Percentiles rank a stretch among this genome's conserved stretches.
These are phyloP conservation scores for Phytopythium montanum DNA, from an alignment of 352 stramenopile genomes.

Conservation along the genomic window DNA sequence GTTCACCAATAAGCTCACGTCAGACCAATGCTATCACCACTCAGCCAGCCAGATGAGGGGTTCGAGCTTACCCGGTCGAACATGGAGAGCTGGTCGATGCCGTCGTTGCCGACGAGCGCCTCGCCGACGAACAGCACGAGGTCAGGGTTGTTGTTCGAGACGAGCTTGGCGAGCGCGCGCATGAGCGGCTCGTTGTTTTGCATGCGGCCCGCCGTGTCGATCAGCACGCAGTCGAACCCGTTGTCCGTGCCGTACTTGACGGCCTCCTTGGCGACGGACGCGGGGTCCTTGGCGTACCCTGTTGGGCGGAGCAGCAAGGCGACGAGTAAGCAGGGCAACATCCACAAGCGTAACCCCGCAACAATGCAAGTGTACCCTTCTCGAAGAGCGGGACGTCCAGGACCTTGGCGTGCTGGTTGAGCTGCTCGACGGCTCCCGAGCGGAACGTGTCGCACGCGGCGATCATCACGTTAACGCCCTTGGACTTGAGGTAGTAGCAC, in stretches of 20 bases:
- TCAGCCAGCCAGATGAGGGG: background rate
- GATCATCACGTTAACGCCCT: slow-evolving; percentile 95
- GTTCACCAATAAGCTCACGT: slow-evolving; percentile 7
- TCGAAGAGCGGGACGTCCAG: slow-evolving; percentile 96
- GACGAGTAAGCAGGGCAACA: background rate
- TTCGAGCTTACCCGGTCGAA: slow-evolving; percentile 83
- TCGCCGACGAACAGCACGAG: slow-evolving; percentile 99
- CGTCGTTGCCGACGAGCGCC: slow-evolving; percentile 98
- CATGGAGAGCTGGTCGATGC: slow-evolving; percentile 97
- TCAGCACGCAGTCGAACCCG: slow-evolving; percentile 96
- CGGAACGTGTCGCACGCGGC: slow-evolving; percentile 99
- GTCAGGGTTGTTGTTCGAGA: slow-evolving; percentile 96
- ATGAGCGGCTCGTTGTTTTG: slow-evolving; percentile 99
- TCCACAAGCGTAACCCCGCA: background rate
- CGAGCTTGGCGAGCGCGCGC: slow-evolving; percentile 96
- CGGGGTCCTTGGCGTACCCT: slow-evolving; percentile 97
- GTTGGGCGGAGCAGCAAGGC: slow-evolving; percentile 10
- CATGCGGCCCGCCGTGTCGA: slow-evolving; percentile 98
- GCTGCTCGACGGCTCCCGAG: slow-evolving; percentile 97
- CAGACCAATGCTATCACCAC: slow-evolving; percentile 7
- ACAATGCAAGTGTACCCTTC: slow-evolving; percentile 30
- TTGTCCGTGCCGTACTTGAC: slow-evolving; percentile 94
- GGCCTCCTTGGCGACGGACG: slow-evolving; percentile 92
- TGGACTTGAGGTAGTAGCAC: slow-evolving; percentile 98
- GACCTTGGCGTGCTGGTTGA: slow-evolving; percentile 97